Evolutionary conservation across 2,329 filamentous ascomycete genomes (phyloP).

Genomic region (Seiridium cupressi): DNA sequence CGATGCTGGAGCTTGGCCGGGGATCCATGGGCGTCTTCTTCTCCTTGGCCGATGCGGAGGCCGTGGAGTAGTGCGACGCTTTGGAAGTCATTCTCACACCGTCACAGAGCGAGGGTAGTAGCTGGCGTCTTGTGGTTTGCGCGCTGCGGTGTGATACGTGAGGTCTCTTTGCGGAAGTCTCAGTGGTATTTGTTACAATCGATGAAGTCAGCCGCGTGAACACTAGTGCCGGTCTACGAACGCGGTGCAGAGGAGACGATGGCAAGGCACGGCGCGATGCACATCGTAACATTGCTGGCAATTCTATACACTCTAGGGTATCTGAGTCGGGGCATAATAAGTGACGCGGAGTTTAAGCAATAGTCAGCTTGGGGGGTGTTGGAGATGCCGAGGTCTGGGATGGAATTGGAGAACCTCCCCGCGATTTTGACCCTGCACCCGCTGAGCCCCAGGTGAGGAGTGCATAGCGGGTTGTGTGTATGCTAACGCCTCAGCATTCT

Average conservation of each 20-base stretch:
- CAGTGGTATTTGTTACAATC: background rate
- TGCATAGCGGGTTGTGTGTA: background rate
- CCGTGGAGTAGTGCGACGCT: slow-evolving; percentile 5
- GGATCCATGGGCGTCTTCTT: slow-evolving; percentile 34
- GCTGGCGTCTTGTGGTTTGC: background rate
- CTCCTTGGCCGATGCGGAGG: background rate
- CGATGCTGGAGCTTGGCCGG: slow-evolving; percentile 57
- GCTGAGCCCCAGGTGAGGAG: background rate
- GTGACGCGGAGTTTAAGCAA: background rate
- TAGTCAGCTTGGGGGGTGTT: background rate
- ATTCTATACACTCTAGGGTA: background rate
- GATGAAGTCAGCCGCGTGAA: background rate
- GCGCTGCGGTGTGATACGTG: background rate
- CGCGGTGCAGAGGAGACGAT: background rate
- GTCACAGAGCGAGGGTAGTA: background rate
- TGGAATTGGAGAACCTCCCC: background rate
- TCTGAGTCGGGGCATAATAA: background rate
- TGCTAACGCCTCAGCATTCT: background rate
- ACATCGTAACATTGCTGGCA: background rate
- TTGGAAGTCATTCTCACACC: background rate
- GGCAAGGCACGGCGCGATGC: background rate
- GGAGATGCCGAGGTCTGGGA: slow-evolving; percentile 3
- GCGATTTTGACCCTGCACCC: background rate
- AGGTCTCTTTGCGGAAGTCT: background rate
- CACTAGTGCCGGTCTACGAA: background rate